phyloP scores from a whole-genome alignment of 345 rosid species.

The Linum trigynum region DNA sequence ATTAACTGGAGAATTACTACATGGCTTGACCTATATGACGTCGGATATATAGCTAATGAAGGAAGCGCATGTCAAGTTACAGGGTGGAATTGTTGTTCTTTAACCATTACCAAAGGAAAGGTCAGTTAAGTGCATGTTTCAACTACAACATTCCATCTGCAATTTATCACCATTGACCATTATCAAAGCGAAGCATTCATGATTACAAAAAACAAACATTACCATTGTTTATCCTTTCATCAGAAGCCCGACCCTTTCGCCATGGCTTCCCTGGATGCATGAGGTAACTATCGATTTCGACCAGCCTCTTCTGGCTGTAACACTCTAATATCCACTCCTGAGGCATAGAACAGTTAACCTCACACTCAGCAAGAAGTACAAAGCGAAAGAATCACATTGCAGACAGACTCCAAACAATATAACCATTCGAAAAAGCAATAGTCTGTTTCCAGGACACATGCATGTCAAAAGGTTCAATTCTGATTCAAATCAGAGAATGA shows the following conservation, averaged over 20 bases:
- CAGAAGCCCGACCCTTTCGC: constrained; percentile 35
- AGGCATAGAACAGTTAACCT: constrained; percentile 7
- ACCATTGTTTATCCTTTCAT: constrained; percentile 32
- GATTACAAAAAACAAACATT: neutral
- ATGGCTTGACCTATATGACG: no score
- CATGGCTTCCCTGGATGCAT: constrained; percentile 92
- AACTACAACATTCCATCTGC: no score
- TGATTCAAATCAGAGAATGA: no score
- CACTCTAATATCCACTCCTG: constrained; percentile 86
- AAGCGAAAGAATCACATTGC: no score
- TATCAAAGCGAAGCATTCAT: neutral
- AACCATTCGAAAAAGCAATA: neutral
- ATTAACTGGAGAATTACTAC: neutral
- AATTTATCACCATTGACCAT: neutral
- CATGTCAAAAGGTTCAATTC: neutral
- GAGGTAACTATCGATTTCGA: constrained; percentile 67
- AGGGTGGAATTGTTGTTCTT: no score
- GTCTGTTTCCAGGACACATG: neutral
- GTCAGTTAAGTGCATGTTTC: no score
- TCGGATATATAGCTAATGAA: no score
- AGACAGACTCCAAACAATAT: no score
- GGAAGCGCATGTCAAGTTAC: no score
- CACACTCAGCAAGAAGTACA: no score
- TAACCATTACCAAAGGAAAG: no score
- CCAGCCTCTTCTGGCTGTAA: constrained; percentile 54